Evolutionary conservation across 768 basidiomycete genomes (phyloP), one percentile per base, ranked within the genome.

Genomic region (Mycena venus): DNA sequence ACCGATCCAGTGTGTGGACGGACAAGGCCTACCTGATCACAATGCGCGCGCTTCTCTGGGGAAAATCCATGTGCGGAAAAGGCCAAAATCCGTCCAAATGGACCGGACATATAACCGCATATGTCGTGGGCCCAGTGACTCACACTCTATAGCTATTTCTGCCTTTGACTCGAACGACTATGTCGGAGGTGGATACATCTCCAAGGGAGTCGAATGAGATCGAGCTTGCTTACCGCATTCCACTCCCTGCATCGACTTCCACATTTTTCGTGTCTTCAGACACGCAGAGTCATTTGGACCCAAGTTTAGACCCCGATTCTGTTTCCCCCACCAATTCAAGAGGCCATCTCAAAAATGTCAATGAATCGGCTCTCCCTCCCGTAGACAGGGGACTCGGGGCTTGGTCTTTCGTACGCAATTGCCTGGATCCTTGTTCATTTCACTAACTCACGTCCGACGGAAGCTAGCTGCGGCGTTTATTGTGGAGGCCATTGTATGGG

Each of bases 401-500:
- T 31, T 81, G 79, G 80, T 78, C 80, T 34, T 82, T 77, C 60
- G 81, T 82, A 75, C 38, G 77, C 53, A 27, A 29, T 34, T 34
- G 25, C 34, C 40, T 36, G 38, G 5, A 29, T 10, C 6, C 21
- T 29, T 32, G 17, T 38, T 19, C 1, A n/a, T 34, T n/a, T 31
- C 31, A 60, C 34, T 47, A 23, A 58, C 38, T 31, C 3, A 31
- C n/a, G n/a, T n/a, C 15, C 14, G 17, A 29, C 47, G 25, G 8
- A 65, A 82, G 81, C 72, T 82, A 25, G 70, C 75, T 31, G 80
- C 81, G 14, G 78, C 81, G 4, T 81, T 81, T 53, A 47, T 82
- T 31, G 77, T 81, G n/a, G 78, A 80, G 63, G 75, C 72, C 11
- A 74, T 82, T 40, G 79, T 82, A 3, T 84, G 83, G 83, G 80